Base-by-base conservation (phyloP, 495 filamentous ascomycete species). In the Pyrenopolyporus hunteri region DNA sequence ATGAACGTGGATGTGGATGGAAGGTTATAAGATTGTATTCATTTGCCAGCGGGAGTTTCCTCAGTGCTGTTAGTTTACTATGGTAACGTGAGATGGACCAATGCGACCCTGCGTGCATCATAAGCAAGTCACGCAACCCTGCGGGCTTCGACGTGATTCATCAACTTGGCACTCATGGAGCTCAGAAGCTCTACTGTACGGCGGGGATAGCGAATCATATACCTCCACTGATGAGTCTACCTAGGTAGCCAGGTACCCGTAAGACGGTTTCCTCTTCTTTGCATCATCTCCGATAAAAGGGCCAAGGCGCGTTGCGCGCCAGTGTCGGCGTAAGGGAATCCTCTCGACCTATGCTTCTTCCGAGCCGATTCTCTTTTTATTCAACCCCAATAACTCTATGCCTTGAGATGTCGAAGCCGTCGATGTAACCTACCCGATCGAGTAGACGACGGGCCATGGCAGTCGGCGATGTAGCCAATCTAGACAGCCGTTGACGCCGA, bases 401-500 rank as follows among this genome's bases (percentile, higher is more conserved):
- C n/a, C n/a, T n/a, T n/a, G n/a, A n/a, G n/a, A 54, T 16, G 53
- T 40, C 33, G 23, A 46, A 40, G 14, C 10, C 20, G 7, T 6
- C 42, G 45, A 59, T 64, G 61, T 35, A 23, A 64, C 61, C 55
- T 64, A 64, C 61, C 55, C 31, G 16, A 64, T 64, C 59, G 32
- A 49, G 54, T 36, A 32, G 19, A 37, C 36, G 19, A 13, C 16
- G 20, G 36, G 47, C 11, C n/a, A 29, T 50, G 37, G 20, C 49
- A 49, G 10, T 49, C 55, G 48, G 54, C 29, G 40, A 31, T 53
- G n/a, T n/a, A n/a, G n/a, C 42, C 46, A 40, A 37, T 52, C 48
- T 33, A 54, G 44, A 51, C 44, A 22, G 47, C 25, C 45, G 26
- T 58, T 54, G 48, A 48, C 60, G 48, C 60, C 47, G 54, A 58